phyloP scores from a whole-genome alignment of 768 basidiomycete genomes.

The Filobasidium floriforme region DNA sequence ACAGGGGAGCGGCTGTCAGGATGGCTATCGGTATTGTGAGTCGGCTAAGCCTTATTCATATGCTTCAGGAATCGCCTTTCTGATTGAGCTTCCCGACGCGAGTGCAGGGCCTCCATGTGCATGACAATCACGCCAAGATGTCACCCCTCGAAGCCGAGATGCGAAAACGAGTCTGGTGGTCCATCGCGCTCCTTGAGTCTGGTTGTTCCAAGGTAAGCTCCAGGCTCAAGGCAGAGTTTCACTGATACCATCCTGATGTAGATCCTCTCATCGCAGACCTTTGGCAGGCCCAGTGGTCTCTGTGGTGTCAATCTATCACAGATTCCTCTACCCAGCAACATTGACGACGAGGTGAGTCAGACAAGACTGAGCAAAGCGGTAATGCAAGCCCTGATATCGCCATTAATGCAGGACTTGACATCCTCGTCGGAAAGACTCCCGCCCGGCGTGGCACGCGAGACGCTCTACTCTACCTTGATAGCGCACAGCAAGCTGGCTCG shows the following conservation, averaged over 20 bases:
- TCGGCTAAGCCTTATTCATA: not conserved
- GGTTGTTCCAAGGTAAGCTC: constrained; percentile 17
- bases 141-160: constrained; percentile 23
- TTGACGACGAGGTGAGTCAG: constrained; percentile 22
- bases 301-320: not conserved
- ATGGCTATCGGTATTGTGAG: constrained; percentile 9
- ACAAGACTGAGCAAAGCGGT: not conserved
- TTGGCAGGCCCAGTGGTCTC: constrained; percentile 22
- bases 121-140: constrained; percentile 1
- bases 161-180: constrained; percentile 24
- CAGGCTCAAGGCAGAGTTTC: not conserved
- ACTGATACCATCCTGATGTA: not conserved
- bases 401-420: constrained; percentile 14
- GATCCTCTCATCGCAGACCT: constrained; percentile 9
- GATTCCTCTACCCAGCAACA: constrained; percentile 22
- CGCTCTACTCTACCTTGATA: constrained; percentile 26
- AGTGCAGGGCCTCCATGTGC: constrained; percentile 20
- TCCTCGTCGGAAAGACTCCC: constrained; percentile 12
- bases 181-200: constrained; percentile 21
- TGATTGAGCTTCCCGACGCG: not conserved
- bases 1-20: not conserved
- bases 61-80: not conserved
- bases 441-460: not conserved
- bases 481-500: constrained; percentile 21
- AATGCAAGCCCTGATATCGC: too few relatives aligned